phyloP scores from a whole-genome alignment of 78 protist genomes.

The Dictyostelium citrinum region DNA sequence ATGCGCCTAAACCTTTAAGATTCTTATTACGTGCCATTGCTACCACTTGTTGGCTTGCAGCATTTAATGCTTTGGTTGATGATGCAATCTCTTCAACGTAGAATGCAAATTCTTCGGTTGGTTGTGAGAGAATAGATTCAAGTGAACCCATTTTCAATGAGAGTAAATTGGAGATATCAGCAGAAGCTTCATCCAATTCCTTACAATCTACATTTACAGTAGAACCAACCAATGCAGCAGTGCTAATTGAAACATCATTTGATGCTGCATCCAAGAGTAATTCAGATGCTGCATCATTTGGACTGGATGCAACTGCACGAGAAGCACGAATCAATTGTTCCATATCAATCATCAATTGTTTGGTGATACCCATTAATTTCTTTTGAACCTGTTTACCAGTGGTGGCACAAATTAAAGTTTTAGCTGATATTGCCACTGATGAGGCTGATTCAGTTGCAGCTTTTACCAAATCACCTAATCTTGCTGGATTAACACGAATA shows the following conservation, averaged over 20 bases:
- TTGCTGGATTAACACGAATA: constrained; percentile 47
- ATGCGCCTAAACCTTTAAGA: constrained; percentile 70
- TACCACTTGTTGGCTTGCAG: constrained; percentile 59
- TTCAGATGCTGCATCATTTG: constrained; percentile 44
- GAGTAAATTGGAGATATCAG: constrained; percentile 5
- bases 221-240: constrained; percentile 77
- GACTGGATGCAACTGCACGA: constrained; percentile 58
- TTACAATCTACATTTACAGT: constrained; percentile 71
- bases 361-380: constrained; percentile 52
- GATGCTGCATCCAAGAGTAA: constrained; percentile 38
- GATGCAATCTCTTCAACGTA: constrained; percentile 38
- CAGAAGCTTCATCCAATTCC: constrained; percentile 78
- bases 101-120: constrained; percentile 10
- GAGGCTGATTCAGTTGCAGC: constrained; percentile 20
- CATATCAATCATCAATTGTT: constrained; percentile 75
- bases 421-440: constrained; percentile 39
- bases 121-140: neutral
- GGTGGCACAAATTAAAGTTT: constrained; percentile 44
- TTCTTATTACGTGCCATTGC: constrained; percentile 69
- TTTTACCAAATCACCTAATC: constrained; percentile 57
- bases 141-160: neutral
- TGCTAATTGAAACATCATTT: constrained; percentile 19
- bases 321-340: constrained; percentile 66
- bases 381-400: constrained; percentile 69
- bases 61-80: constrained; percentile 57